Base-by-base conservation (phyloP, 2,329 filamentous ascomycete genomes). In the Xylariales sp. region DNA sequence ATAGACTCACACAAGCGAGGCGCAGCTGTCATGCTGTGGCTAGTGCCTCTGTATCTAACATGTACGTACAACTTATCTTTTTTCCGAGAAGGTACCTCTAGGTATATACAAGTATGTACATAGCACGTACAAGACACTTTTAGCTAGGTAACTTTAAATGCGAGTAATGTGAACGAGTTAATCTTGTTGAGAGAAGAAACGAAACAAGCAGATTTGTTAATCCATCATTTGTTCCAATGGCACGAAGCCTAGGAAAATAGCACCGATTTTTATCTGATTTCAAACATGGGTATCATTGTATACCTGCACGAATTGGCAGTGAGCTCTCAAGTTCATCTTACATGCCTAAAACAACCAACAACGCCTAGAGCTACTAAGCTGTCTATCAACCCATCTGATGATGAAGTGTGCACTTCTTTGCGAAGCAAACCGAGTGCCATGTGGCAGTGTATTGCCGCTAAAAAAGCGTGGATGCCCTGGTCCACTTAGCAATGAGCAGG, bases 241-340 rank as follows among this genome's bases (percentile, higher is more conserved):
- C 49, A 58, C 45, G 14, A 49, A 43, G 23, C 16, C 53, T 10
- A 45, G 18, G n/a, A 43, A 18, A 16, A 34, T n/a, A 23, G 34
- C 1, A 52, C 9, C 23, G 2, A 23, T 23, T 23, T 23, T 23
- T 3, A 12, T 8, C 46, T 58, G n/a, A 46, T n/a, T 53, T 46
- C 46, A 30, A 59, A 65, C 16, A 56, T 30, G 45, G 62, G 50
- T 52, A 62, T 57, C 63, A 65, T 61, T 61, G 28, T 54, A 12
- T 43, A 49, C 9, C 34, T 41, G 34, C 30, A 36, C 34, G 23
- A 32, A 55, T 28, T 39, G 57, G 18, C 1, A 36, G 49, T 60
- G 28, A 50, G 36, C 30, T 34, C 16, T 41, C 28, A 46, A 48
- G 23, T 10, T 30, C 28, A 36, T 53, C 57, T 65, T n/a, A 53